Conservation (phyloP, 306 rosid genomes). For the Parietaria judaica region DNA sequence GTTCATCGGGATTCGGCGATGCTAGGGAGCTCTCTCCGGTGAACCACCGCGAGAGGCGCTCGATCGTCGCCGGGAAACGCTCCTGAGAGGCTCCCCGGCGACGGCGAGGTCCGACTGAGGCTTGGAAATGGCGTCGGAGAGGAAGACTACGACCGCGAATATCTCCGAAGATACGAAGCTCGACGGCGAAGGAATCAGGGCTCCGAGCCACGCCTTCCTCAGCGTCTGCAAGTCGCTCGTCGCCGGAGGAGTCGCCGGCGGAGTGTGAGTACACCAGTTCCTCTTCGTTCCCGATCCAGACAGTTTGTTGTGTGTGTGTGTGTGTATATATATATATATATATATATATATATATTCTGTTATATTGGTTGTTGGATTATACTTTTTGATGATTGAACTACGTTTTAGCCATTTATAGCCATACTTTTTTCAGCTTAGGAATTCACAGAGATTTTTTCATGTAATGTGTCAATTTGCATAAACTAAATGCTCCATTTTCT, state of each 20-base stretch:
- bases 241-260: conserved; percentile 73
- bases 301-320: not conserved
- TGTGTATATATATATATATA: not conserved
- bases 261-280: conserved; percentile 47
- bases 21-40: conserved; percentile 2
- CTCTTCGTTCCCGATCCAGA: not conserved
- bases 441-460: not conserved
- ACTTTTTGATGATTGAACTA: too few species aligned
- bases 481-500: conserved; percentile 1
- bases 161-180: conserved; percentile 38
- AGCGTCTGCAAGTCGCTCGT: conserved; percentile 54
- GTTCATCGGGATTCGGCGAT: not conserved
- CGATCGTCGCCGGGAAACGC: not conserved
- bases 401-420: too few species aligned
- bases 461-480: not conserved
- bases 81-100: conserved; percentile 3
- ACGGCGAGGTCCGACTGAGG: not conserved
- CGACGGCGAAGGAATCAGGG: conserved; percentile 35
- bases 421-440: too few species aligned
- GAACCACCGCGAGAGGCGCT: conserved; percentile 6
- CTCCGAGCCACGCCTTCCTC: conserved; percentile 36
- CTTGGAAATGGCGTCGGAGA: conserved; percentile 41
- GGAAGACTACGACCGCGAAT: conserved; percentile 32
- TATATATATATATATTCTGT: not conserved
- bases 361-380: too few species aligned